A percentile compares a stretch with the other conserved stretches of the same genome.
These are phyloP conservation scores for Mycena leptocephala DNA, from an alignment of 768 basidiomycete genomes.

Conservation along the genomic window DNA sequence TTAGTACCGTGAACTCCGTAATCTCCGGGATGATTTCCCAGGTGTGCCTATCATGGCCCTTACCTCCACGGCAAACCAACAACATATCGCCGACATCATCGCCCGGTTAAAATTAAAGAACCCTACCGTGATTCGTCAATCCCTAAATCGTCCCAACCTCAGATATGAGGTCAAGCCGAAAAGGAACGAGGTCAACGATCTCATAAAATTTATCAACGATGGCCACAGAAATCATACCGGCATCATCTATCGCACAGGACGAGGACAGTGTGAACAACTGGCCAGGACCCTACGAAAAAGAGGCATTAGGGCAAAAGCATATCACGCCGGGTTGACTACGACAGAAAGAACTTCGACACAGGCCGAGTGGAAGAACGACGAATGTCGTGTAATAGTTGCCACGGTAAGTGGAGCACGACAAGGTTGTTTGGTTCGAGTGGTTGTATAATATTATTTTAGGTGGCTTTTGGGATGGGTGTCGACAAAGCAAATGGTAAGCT, in stretches of 20 bases:
- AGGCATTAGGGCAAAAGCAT: not conserved
- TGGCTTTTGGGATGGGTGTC: constrained; percentile 87
- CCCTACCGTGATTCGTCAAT: constrained; percentile 67
- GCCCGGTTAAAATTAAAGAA: constrained; percentile 62
- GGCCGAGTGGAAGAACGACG: not conserved
- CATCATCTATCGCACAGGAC: constrained; percentile 13
- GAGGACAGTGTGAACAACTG: not conserved
- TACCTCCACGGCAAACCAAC: constrained; percentile 79
- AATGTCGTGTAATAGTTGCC: constrained; percentile 5
- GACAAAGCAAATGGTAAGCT: constrained; percentile 68
- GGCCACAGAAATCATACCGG: not conserved
- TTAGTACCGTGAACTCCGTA: constrained; percentile 65
- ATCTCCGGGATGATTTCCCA: constrained; percentile 72
- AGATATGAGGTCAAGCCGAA: constrained; percentile 73
- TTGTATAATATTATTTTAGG: constrained; percentile 49
- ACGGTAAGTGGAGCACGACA: not conserved
- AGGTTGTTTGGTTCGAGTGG: not conserved
- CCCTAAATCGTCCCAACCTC: constrained; percentile 83
- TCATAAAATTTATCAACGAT: not conserved
- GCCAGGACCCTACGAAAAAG: not conserved
- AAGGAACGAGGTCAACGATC: constrained; percentile 30
- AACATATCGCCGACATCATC: constrained; percentile 74
- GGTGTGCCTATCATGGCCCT: constrained; percentile 81
- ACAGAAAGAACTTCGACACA: not conserved
- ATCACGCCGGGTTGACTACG: not conserved